Evolutionary conservation across 106 monocot genomes (phyloP).

Genomic region (Allium fistulosum): DNA sequence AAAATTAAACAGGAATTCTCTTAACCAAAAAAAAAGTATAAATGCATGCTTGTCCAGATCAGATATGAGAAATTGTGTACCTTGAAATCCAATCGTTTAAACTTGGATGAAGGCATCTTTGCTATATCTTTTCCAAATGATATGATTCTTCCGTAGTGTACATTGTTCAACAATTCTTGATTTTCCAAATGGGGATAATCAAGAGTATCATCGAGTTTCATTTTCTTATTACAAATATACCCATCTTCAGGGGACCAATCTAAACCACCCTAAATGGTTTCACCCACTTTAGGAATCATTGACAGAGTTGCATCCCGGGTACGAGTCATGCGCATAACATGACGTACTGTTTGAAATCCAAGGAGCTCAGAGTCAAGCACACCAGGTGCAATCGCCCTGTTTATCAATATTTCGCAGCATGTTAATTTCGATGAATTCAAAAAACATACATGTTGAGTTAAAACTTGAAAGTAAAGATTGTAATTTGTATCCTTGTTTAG

Average conservation of each 20-base stretch:
- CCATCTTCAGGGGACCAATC: slow-evolving; percentile 93
- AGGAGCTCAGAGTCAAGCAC: slow-evolving; percentile 78
- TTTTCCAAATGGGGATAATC: slow-evolving; percentile 17
- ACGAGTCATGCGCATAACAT: slow-evolving; percentile 94
- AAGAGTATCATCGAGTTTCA: slow-evolving; percentile 38
- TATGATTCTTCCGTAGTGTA: slow-evolving; percentile 81
- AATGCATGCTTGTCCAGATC: no score
- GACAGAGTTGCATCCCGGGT: slow-evolving; percentile 99
- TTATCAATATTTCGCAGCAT: no score
- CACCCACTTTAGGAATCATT: slow-evolving; percentile 98
- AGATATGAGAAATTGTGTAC: no score
- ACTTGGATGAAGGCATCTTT: slow-evolving; percentile 46
- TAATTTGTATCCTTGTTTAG: no score
- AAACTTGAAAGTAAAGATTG: no score
- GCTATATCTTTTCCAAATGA: slow-evolving; percentile 90
- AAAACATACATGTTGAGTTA: no score
- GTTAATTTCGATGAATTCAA: no score
- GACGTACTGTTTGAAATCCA: slow-evolving; percentile 84
- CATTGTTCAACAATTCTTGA: slow-evolving; percentile 17
- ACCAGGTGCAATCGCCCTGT: slow-evolving; percentile 93
- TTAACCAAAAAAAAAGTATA: no score
- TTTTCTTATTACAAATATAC: slow-evolving; percentile 50
- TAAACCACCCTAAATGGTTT: slow-evolving; percentile 92
- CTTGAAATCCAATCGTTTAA: slow-evolving; percentile 67
- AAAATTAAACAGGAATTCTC: no score